Evolutionary conservation across 2,329 filamentous ascomycete species (phyloP).

Genomic region (Alternaria rosae): DNA sequence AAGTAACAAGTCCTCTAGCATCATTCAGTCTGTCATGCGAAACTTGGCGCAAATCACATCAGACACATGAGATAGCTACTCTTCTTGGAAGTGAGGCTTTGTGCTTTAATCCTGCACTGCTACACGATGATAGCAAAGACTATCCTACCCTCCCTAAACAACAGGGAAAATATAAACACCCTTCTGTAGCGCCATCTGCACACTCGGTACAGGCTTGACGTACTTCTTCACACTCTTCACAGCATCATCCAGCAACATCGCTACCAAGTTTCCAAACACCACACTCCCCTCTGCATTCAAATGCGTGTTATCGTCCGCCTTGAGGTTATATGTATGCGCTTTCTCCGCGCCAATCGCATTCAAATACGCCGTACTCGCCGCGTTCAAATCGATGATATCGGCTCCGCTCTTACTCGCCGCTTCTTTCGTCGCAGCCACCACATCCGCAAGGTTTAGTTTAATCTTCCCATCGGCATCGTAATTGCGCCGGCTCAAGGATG

Average conservation of each 20-base stretch:
- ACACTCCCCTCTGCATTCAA: conserved; percentile 29
- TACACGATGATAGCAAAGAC: too few relatives aligned
- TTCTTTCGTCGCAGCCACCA: conserved; percentile 55
- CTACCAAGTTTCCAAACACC: conserved; percentile 35
- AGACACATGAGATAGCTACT: too few relatives aligned
- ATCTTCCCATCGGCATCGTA: conserved; percentile 51
- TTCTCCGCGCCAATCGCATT: conserved; percentile 58
- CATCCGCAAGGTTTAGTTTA: conserved; percentile 55
- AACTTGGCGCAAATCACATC: too few relatives aligned
- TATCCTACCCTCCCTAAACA: background rate
- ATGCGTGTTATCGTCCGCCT: conserved; percentile 30
- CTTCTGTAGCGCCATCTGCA: conserved; percentile 19
- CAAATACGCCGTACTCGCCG: conserved; percentile 58
- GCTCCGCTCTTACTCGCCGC: conserved; percentile 53
- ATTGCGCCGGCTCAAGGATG: conserved; percentile 61
- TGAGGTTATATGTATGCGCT: conserved; percentile 59
- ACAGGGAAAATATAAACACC: conserved; percentile 22
- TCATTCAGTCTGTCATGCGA: too few relatives aligned
- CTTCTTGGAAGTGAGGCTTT: too few relatives aligned
- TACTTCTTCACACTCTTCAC: conserved; percentile 18
- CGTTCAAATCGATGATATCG: conserved; percentile 61
- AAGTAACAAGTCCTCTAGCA: too few relatives aligned
- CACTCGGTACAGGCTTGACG: conserved; percentile 18
- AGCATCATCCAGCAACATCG: conserved; percentile 20
- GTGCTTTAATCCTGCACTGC: too few relatives aligned